These are phyloP conservation scores for Talaromyces wortmannii DNA, from an alignment of 495 filamentous ascomycete genomes.

Conservation along the genomic window DNA sequence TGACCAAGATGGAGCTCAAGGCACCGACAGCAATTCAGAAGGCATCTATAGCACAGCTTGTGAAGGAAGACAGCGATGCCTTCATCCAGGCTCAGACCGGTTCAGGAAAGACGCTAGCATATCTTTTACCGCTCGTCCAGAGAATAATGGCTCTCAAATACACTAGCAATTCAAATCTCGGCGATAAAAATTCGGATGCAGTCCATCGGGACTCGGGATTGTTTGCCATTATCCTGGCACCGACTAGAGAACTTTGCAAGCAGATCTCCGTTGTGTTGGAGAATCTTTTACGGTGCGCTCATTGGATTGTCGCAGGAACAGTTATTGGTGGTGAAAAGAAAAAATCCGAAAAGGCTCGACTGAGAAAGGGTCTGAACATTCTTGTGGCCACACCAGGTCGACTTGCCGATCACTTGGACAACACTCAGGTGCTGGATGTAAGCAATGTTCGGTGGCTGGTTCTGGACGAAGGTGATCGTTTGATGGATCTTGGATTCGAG, in stretches of 20 bases:
- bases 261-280: slow-evolving; percentile 85
- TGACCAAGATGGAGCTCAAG: slow-evolving; percentile 80
- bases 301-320: slow-evolving; percentile 86
- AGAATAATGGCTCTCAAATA: slow-evolving; percentile 56
- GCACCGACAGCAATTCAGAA: slow-evolving; percentile 94
- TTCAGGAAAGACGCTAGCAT: slow-evolving; percentile 94
- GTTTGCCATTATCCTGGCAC: slow-evolving; percentile 86
- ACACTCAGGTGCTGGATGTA: slow-evolving; percentile 82
- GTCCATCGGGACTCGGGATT: slow-evolving; percentile 79
- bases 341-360: slow-evolving; percentile 87
- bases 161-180: slow-evolving; percentile 8
- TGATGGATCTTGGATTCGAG: slow-evolving; percentile 98
- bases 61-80: slow-evolving; percentile 80
- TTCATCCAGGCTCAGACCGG: slow-evolving; percentile 97
- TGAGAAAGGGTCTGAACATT: slow-evolving; percentile 91
- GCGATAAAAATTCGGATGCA: slow-evolving; percentile 27
- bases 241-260: slow-evolving; percentile 87
- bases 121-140: slow-evolving; percentile 85
- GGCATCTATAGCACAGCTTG: slow-evolving; percentile 67
- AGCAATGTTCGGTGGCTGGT: slow-evolving; percentile 89
- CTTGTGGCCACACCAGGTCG: slow-evolving; percentile 91
- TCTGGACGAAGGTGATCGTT: slow-evolving; percentile 87
- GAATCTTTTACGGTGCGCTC: slow-evolving; percentile 69
- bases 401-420: slow-evolving; percentile 82
- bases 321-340: slow-evolving; percentile 97